phyloP scores from a whole-genome alignment of 768 basidiomycete genomes.

The Tricholoma hemisulphureum region DNA sequence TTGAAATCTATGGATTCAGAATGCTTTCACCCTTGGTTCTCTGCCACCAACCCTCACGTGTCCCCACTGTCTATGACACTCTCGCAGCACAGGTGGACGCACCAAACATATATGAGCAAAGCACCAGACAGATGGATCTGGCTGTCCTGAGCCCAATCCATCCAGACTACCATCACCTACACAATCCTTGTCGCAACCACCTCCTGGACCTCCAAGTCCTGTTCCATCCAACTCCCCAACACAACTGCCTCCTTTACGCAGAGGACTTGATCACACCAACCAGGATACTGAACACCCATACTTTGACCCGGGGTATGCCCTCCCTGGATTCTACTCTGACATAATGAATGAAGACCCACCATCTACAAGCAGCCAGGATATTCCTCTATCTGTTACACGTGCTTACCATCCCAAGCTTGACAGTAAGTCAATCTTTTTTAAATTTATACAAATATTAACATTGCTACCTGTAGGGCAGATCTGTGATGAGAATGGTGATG shows the following conservation, averaged over 20 bases:
- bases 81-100: background rate
- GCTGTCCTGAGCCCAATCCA: no score
- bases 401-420: background rate
- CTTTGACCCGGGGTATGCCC: background rate
- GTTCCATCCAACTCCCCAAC: background rate
- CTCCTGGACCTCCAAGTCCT: background rate
- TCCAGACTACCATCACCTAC: no score
- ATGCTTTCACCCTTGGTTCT: background rate
- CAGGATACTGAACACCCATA: background rate
- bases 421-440: no score
- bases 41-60: background rate
- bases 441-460: background rate
- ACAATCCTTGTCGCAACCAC: background rate
- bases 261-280: background rate
- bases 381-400: background rate
- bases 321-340: background rate
- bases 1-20: background rate
- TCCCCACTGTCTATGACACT: background rate
- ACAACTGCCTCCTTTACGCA: background rate
- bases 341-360: background rate
- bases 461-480: background rate
- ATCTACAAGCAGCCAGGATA: background rate
- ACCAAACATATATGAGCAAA: no score
- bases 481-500: background rate
- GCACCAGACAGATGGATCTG: no score